phyloP scores from a whole-genome alignment of 148 eudicot species.

The Chenopodium suecicum region DNA sequence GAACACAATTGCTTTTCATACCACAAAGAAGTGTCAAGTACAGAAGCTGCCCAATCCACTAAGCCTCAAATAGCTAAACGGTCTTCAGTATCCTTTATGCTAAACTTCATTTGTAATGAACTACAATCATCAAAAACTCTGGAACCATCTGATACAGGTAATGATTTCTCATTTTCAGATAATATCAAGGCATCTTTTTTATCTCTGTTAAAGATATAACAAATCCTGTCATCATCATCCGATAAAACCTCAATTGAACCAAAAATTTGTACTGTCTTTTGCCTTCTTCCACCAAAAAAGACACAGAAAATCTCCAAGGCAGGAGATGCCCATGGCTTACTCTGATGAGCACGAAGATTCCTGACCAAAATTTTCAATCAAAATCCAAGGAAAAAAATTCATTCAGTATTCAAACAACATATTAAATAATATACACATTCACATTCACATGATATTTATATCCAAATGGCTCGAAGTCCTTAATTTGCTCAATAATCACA shows the following conservation, averaged over 20 bases:
- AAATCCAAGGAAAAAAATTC: neutral
- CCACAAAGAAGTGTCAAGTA: neutral
- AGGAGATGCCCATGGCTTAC: constrained; percentile 1
- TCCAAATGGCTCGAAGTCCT: neutral
- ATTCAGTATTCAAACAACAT: neutral
- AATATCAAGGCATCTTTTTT: neutral
- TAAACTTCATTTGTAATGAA: constrained; percentile 1
- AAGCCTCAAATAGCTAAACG: constrained; percentile 2
- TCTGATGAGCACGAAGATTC: constrained; percentile 10
- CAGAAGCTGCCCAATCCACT: constrained; percentile 14
- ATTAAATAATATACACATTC: neutral
- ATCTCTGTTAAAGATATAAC: constrained; percentile 1
- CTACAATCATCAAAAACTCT: constrained; percentile 6
- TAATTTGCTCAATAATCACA: neutral
- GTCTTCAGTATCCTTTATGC: neutral
- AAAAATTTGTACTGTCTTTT: neutral
- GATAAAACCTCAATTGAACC: constrained; percentile 14
- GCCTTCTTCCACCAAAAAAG: neutral
- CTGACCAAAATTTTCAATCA: constrained; percentile 4
- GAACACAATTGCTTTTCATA: constrained; percentile 13
- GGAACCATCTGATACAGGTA: constrained; percentile 2
- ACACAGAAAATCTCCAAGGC: constrained; percentile 15
- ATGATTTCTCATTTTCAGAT: neutral
- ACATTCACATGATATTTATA: neutral
- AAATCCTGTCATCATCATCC: neutral